Percentiles rank a stretch among this genome's conserved stretches.
Evolutionary conservation across 768 basidiomycete species (phyloP).

Genomic region (Suillus subluteus): DNA sequence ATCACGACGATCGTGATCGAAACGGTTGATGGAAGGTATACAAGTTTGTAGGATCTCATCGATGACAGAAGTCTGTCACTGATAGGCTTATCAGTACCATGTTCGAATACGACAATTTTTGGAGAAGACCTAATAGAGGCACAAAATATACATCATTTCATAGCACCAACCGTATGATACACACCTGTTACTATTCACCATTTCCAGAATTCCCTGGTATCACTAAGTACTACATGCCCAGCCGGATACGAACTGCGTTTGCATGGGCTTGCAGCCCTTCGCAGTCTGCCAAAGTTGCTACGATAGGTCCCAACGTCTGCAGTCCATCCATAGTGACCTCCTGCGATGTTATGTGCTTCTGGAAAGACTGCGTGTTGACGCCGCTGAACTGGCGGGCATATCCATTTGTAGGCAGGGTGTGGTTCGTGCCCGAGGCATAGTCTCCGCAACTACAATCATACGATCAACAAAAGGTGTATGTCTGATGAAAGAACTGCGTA

Average conservation of each 20-base stretch:
- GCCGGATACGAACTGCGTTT: slow-evolving; percentile 89
- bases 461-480: slow-evolving; percentile 12
- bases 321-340: slow-evolving; percentile 84
- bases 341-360: slow-evolving; percentile 98
- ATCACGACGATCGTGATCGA: neutral
- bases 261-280: slow-evolving; percentile 96
- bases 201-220: neutral
- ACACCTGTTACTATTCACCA: slow-evolving; percentile 1
- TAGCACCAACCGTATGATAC: neutral
- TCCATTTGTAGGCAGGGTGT: slow-evolving; percentile 95
- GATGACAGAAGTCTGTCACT: neutral
- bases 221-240: slow-evolving; percentile 33
- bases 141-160: neutral
- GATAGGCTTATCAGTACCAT: neutral
- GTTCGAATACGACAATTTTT: neutral
- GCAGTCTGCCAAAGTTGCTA: slow-evolving; percentile 89
- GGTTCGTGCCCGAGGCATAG: slow-evolving; percentile 98
- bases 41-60: neutral
- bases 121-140: neutral
- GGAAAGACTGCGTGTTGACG: slow-evolving; percentile 96
- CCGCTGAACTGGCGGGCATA: slow-evolving; percentile 98
- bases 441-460: slow-evolving; percentile 80
- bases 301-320: slow-evolving; percentile 78
- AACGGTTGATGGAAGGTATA: neutral
- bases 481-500: slow-evolving; percentile 34